A percentile compares a stretch with the other conserved stretches of the same genome.
Evolutionary conservation across 225 moss, liverwort and hornwort genomes (phyloP).

Genomic region (Straminergon stramineum): DNA sequence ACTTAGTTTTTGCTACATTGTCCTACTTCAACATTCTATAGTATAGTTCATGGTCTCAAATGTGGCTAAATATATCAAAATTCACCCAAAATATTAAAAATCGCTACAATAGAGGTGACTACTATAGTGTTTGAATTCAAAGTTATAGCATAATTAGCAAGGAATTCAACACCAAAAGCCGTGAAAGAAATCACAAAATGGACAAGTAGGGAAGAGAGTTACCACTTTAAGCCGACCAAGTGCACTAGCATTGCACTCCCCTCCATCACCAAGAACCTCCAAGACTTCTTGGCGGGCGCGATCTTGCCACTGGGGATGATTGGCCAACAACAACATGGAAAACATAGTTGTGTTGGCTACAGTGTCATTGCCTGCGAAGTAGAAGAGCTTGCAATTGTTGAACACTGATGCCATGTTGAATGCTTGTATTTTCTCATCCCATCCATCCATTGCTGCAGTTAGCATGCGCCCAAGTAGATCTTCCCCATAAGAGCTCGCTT

Average conservation of each 20-base stretch:
- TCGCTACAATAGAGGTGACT: not conserved
- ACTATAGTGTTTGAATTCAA: not conserved
- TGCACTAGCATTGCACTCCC: rapidly evolving
- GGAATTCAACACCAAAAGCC: rapidly evolving
- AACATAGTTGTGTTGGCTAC: not conserved
- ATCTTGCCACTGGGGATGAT: not conserved
- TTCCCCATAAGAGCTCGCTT: not conserved
- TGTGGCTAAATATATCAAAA: not conserved
- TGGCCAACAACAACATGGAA: not conserved
- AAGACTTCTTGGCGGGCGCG: not conserved
- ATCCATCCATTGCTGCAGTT: not conserved
- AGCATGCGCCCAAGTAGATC: not conserved
- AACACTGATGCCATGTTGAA: not conserved
- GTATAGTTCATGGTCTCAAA: not conserved
- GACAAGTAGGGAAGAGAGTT: not conserved
- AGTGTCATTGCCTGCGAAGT: not conserved
- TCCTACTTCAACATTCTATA: not conserved
- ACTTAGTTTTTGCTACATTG: not conserved
- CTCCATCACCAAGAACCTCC: not conserved
- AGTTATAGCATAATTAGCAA: not conserved
- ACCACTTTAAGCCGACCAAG: not conserved
- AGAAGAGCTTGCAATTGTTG: not conserved
- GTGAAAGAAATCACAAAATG: too few species aligned
- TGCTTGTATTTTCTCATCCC: not conserved
- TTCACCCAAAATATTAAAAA: not conserved